These are phyloP conservation scores for Cladophialophora carrionii DNA, from an alignment of 2,329 filamentous ascomycete genomes.

Conservation along the genomic window DNA sequence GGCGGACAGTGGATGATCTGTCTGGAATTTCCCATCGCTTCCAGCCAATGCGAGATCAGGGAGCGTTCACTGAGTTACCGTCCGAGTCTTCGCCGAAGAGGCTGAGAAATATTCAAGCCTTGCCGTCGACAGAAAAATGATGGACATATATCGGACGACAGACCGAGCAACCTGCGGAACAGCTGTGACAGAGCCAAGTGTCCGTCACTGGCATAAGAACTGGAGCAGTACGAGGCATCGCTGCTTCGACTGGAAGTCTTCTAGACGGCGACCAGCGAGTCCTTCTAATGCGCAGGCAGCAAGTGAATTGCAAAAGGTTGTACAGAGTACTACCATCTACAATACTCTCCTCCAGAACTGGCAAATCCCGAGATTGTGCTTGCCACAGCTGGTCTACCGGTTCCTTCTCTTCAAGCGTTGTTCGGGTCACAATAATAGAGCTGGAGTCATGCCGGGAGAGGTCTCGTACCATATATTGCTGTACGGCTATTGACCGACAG, in stretches of 20 bases:
- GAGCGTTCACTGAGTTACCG: neutral
- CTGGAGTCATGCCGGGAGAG: too few relatives aligned
- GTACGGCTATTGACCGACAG: neutral
- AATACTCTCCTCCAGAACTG: neutral
- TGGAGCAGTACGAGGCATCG: neutral
- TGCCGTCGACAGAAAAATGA: neutral
- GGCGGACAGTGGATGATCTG: neutral
- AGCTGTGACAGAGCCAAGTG: neutral
- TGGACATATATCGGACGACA: neutral
- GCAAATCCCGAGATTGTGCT: neutral
- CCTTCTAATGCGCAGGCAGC: too few relatives aligned
- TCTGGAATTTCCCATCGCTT: neutral
- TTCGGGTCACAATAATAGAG: too few relatives aligned
- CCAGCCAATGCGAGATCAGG: neutral
- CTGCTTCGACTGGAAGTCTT: neutral
- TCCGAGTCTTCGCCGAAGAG: conserved; percentile 1
- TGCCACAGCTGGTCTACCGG: too few relatives aligned
- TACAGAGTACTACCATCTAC: too few relatives aligned
- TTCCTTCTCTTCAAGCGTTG: neutral
- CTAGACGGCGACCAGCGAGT: too few relatives aligned
- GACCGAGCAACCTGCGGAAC: neutral
- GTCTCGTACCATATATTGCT: too few relatives aligned
- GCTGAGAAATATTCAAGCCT: conserved; percentile 7
- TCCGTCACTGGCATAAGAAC: neutral
- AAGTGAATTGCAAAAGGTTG: too few relatives aligned